Percentiles rank a stretch among this genome's conserved stretches.
Evolutionary conservation across 2,329 filamentous ascomycete species (phyloP).

Genomic region (Monosporascus sp.): DNA sequence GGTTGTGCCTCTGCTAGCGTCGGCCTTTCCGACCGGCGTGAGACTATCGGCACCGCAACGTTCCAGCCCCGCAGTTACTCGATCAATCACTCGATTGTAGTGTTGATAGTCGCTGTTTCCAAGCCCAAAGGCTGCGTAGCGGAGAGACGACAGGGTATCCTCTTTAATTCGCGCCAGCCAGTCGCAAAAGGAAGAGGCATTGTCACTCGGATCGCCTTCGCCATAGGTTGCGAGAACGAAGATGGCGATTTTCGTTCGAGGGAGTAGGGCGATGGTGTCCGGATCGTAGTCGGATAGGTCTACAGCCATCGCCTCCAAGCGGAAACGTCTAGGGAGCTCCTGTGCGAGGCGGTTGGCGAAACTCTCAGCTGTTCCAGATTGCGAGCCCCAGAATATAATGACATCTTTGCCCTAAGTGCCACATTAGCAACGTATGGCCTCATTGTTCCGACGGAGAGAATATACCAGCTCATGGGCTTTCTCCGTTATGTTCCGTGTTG

Average conservation of each 20-base stretch:
- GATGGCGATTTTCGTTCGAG: constrained; percentile 22
- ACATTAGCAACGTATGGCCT: background rate
- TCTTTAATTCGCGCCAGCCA: constrained; percentile 17
- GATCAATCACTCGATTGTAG: constrained; percentile 31
- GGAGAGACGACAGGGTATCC: constrained; percentile 15
- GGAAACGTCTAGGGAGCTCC: constrained; percentile 34
- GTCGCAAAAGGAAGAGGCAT: constrained; percentile 26
- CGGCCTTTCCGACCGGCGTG: constrained; percentile 23
- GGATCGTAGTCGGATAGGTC: constrained; percentile 44
- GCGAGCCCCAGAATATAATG: constrained; percentile 44
- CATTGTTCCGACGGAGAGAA: background rate
- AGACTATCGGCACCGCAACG: constrained; percentile 23
- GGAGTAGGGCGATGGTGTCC: constrained; percentile 28
- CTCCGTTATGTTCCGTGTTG: constrained; percentile 11
- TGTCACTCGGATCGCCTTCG: constrained; percentile 37
- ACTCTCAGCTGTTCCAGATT: constrained; percentile 40
- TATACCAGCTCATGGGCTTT: constrained; percentile 28
- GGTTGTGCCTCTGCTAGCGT: constrained; percentile 26
- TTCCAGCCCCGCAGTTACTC: constrained; percentile 18
- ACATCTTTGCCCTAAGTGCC: constrained; percentile 7
- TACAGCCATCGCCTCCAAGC: constrained; percentile 33
- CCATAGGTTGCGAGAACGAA: constrained; percentile 36
- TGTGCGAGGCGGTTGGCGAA: constrained; percentile 35
- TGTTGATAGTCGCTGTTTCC: constrained; percentile 34
- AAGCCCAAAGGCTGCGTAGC: constrained; percentile 32